A percentile compares a stretch with the other conserved stretches of the same genome.
Evolutionary conservation across 176 grass and related monocot genomes (phyloP).

Genomic region (Coix lacrymajobi): DNA sequence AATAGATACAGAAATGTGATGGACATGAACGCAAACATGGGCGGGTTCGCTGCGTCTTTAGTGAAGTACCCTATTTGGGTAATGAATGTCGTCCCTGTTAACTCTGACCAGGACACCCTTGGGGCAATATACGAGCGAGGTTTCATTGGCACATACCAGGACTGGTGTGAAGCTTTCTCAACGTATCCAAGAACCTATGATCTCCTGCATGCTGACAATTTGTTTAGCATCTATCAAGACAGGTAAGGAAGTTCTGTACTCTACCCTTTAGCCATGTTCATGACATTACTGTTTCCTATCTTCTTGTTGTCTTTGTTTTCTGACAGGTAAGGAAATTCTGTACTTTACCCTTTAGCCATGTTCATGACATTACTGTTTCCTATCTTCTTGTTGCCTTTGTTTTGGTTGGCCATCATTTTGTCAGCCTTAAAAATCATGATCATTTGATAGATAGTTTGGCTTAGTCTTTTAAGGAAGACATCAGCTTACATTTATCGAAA

Average conservation of each 20-base stretch:
- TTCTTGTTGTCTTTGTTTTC: not conserved
- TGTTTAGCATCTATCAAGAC: constrained; percentile 95
- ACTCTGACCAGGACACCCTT: constrained; percentile 64
- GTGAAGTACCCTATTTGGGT: constrained; percentile 77
- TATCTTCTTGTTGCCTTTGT: not conserved
- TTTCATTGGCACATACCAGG: constrained; percentile 93
- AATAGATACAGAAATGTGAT: constrained; percentile 84
- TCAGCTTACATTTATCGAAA: not conserved
- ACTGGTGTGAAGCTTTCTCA: constrained; percentile 96
- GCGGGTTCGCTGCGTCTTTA: constrained; percentile 72
- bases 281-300: not conserved
- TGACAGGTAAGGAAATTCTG: constrained; percentile 54
- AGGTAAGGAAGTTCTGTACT: constrained; percentile 34
- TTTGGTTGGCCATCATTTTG: not conserved
- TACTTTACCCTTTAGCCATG: not conserved
- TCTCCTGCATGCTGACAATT: constrained; percentile 79
- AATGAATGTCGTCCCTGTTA: constrained; percentile 81
- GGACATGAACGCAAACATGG: constrained; percentile 96
- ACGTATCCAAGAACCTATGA: constrained; percentile 98
- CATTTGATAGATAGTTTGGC: not conserved
- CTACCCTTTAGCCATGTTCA: not conserved
- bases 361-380: not conserved
- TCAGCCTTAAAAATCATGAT: not conserved
- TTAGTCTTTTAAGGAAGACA: not conserved
- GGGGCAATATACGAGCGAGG: constrained; percentile 81